Evolutionary conservation across 2,329 filamentous ascomycete species (phyloP).

Genomic region (Polychaeton citri): DNA sequence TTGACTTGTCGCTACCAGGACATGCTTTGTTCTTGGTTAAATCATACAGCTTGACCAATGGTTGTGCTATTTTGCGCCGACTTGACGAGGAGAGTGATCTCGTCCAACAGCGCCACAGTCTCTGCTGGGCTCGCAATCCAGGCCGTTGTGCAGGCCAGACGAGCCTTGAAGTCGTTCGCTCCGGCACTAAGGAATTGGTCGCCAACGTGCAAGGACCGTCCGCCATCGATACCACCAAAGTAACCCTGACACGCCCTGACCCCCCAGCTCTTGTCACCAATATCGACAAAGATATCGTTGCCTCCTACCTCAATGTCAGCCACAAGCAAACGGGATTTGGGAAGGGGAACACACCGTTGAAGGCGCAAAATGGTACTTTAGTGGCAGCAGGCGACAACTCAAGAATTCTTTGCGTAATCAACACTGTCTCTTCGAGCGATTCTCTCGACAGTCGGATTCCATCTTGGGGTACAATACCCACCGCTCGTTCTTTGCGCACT

Average conservation of each 20-base stretch:
- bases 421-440: constrained; percentile 85
- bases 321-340: background rate
- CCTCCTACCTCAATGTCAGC: constrained; percentile 42
- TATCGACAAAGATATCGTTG: constrained; percentile 95
- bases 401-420: constrained; percentile 85
- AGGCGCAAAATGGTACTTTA: background rate
- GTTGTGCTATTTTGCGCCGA: too few relatives aligned
- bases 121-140: constrained; percentile 93
- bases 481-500: constrained; percentile 68
- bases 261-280: constrained; percentile 95
- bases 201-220: constrained; percentile 82
- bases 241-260: constrained; percentile 85
- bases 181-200: constrained; percentile 92
- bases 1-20: too few relatives aligned
- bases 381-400: constrained; percentile 12
- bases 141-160: constrained; percentile 82
- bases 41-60: too few relatives aligned
- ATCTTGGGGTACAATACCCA: constrained; percentile 33
- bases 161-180: constrained; percentile 93
- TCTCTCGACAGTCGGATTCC: constrained; percentile 49
- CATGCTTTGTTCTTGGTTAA: too few relatives aligned
- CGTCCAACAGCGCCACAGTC: constrained; percentile 80
- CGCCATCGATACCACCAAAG: constrained; percentile 63
- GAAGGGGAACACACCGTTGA: background rate
- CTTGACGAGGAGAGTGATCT: constrained; percentile 36